phyloP scores from a whole-genome alignment of 1,284 basidiomycete genomes.

The Cutaneotrichosporon cutaneum region DNA sequence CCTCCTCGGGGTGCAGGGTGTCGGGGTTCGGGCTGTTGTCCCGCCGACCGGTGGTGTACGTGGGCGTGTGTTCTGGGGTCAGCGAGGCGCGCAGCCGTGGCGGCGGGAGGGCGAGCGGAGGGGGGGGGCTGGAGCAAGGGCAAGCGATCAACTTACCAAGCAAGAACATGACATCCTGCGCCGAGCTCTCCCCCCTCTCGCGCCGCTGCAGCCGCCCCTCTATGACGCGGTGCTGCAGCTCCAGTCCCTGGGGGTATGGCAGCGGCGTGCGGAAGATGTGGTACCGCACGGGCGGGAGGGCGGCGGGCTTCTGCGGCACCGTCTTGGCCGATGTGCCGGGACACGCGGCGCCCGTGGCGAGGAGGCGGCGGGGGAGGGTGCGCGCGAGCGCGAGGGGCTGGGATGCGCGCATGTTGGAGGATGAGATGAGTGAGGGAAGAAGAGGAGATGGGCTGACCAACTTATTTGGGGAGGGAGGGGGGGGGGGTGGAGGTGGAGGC shows the following conservation, averaged over 20 bases:
- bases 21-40: slow-evolving; percentile 59
- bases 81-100: too few species aligned
- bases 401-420: slow-evolving; percentile 14
- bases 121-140: not conserved
- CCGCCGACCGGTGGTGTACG: slow-evolving; percentile 88
- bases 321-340: slow-evolving; percentile 14
- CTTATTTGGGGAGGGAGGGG: not conserved
- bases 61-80: slow-evolving; percentile 75
- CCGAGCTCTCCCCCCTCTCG: slow-evolving; percentile 36
- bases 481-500: slow-evolving; percentile 4
- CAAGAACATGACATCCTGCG: slow-evolving; percentile 56
- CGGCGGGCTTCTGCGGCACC: slow-evolving; percentile 11
- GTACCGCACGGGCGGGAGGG: slow-evolving; percentile 64
- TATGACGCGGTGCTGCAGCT: slow-evolving; percentile 69
- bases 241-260: slow-evolving; percentile 68
- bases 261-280: slow-evolving; percentile 71
- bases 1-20: slow-evolving; percentile 65
- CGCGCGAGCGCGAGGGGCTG: slow-evolving; percentile 7
- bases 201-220: slow-evolving; percentile 58
- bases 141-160: slow-evolving; percentile 52
- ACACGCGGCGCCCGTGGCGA: slow-evolving; percentile 2
- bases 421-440: not conserved
- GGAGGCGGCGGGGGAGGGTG: slow-evolving; percentile 8
- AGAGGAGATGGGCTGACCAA: not conserved
- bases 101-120: not conserved